phyloP scores from a whole-genome alignment of 768 basidiomycete species.

The Sporobolomyces roseus region DNA sequence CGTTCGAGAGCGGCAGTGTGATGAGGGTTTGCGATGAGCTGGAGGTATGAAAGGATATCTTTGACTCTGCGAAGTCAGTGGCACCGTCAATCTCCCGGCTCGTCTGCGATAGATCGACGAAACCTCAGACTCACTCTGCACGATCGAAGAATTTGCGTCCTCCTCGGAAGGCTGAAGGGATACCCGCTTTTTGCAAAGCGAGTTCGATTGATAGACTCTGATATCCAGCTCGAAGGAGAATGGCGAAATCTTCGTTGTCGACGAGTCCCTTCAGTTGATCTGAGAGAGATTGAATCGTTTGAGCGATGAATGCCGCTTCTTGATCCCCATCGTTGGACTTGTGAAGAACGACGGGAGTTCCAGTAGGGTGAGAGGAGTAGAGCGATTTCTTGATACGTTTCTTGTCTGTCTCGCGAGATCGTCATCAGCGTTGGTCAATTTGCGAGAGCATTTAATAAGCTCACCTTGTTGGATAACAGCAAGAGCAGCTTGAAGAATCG shows the following conservation, averaged over 20 bases:
- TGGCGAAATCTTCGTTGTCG: constrained; percentile 71
- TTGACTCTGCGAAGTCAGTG: constrained; percentile 60
- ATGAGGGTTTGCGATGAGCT: constrained; percentile 69
- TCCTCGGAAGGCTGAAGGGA: constrained; percentile 72
- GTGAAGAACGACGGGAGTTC: constrained; percentile 60
- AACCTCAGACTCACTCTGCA: constrained; percentile 56
- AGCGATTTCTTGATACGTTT: constrained; percentile 70
- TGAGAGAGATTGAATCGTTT: constrained; percentile 70
- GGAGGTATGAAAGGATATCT: constrained; percentile 75
- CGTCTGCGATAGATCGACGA: neutral
- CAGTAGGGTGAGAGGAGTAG: constrained; percentile 63
- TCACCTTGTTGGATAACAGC: constrained; percentile 82
- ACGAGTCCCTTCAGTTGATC: constrained; percentile 63
- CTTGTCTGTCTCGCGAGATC: no score
- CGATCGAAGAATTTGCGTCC: constrained; percentile 75
- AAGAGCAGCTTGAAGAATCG: constrained; percentile 67
- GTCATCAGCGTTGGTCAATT: no score
- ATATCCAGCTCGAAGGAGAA: constrained; percentile 73
- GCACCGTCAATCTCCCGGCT: neutral
- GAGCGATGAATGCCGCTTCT: constrained; percentile 68
- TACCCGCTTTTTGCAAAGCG: constrained; percentile 68
- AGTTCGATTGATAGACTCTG: constrained; percentile 66
- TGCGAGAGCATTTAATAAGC: no score
- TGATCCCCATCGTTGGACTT: constrained; percentile 57
- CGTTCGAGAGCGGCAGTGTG: constrained; percentile 62